These are phyloP conservation scores for Nothophaeocryptopus gaeumannii DNA, from an alignment of 2,329 filamentous ascomycete species.

Conservation along the genomic window DNA sequence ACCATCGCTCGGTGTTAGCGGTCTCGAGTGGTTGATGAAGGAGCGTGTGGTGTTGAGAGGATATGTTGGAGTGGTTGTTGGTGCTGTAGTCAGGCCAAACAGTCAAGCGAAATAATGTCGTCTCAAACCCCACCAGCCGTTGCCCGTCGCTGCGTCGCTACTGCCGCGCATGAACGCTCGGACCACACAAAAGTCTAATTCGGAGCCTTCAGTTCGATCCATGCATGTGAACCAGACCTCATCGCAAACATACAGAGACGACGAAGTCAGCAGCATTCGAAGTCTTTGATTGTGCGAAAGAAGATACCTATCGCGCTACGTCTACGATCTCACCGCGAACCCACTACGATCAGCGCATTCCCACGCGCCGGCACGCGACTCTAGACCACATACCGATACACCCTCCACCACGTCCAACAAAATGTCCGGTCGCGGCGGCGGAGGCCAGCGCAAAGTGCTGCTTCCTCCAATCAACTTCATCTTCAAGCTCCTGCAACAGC, in stretches of 20 bases:
- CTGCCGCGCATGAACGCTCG: neutral
- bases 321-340: too few relatives aligned
- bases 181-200: too few relatives aligned
- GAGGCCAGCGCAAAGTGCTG: conserved; percentile 60
- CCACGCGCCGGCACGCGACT: neutral
- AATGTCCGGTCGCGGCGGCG: conserved; percentile 56
- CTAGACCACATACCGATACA: neutral
- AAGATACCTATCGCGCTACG: too few relatives aligned
- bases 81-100: neutral
- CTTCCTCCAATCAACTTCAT: conserved; percentile 83
- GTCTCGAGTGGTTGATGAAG: neutral
- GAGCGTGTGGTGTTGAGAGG: neutral
- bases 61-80: neutral
- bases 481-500: conserved; percentile 84
- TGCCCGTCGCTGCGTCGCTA: neutral
- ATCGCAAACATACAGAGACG: too few relatives aligned
- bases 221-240: too few relatives aligned
- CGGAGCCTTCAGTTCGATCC: too few relatives aligned
- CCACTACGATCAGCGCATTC: too few relatives aligned
- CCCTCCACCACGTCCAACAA: conserved; percentile 16
- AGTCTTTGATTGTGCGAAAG: too few relatives aligned
- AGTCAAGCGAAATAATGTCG: conserved; percentile 4
- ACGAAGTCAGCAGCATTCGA: too few relatives aligned
- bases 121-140: conserved; percentile 3
- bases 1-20: too few relatives aligned